Conservation (phyloP, 441 rosid species). For the Populus hybrid region DNA sequence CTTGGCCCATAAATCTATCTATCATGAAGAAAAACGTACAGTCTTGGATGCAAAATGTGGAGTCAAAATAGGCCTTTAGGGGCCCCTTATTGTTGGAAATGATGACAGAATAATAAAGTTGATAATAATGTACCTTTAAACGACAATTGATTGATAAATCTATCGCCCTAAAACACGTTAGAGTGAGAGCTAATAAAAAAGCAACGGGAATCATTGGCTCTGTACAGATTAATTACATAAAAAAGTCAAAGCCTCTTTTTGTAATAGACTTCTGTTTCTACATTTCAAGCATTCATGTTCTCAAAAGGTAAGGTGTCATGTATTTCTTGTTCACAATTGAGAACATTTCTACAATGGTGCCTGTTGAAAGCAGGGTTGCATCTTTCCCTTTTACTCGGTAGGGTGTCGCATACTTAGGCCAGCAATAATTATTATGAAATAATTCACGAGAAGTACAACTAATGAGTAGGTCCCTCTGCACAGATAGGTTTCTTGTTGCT, state of each 20-base stretch:
- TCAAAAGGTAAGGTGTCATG: conserved; percentile 5
- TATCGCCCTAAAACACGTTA: background rate
- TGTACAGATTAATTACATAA: conserved; percentile 5
- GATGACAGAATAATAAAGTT: conserved; percentile 13
- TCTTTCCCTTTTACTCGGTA: background rate
- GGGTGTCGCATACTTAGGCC: background rate
- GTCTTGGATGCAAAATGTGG: conserved; percentile 2
- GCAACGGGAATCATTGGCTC: conserved; percentile 21
- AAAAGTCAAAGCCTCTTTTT: conserved; percentile 30
- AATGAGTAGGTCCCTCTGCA: background rate
- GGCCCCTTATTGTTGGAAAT: conserved; percentile 20
- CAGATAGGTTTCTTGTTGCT: background rate
- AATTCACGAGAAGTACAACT: background rate
- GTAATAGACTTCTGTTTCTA: conserved; percentile 25
- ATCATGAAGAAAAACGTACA: conserved; percentile 13
- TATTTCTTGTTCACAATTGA: background rate
- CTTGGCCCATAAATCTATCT: conserved; percentile 30
- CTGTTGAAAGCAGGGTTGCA: too few relatives aligned
- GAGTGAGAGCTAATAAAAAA: conserved; percentile 4
- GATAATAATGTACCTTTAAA: background rate
- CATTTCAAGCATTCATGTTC: conserved; percentile 27
- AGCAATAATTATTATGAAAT: conserved; percentile 14
- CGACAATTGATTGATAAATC: conserved; percentile 9
- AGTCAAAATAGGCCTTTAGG: conserved; percentile 18
- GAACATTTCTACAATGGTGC: background rate